Evolutionary conservation across 2,329 filamentous ascomycete genomes (phyloP).

Genomic region (Colletotrichum sp.): DNA sequence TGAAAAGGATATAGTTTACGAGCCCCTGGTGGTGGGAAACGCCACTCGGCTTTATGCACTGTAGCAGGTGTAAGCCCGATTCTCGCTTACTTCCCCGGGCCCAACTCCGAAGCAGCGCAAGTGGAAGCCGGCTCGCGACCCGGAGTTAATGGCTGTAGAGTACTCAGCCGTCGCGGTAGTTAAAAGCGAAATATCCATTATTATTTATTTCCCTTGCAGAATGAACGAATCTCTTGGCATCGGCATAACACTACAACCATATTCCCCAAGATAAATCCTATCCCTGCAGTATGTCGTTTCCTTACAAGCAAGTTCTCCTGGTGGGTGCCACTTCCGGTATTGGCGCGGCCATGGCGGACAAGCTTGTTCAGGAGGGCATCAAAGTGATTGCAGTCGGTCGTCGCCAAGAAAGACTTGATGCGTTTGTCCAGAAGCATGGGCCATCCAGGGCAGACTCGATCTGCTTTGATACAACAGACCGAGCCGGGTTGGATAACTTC

Average conservation of each 20-base stretch:
- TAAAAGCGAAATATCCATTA: neutral
- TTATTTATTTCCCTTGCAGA: neutral
- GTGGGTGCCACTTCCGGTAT: conserved; percentile 39
- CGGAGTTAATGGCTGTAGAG: neutral
- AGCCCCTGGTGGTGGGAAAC: neutral
- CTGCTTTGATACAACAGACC: neutral
- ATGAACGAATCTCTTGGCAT: neutral
- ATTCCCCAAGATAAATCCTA: neutral
- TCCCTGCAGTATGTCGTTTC: conserved; percentile 49
- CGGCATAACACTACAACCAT: neutral
- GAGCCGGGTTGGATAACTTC: neutral
- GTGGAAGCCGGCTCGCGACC: neutral
- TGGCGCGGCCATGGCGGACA: conserved; percentile 33
- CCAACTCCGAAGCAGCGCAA: neutral
- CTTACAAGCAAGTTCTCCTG: conserved; percentile 59
- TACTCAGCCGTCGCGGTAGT: neutral
- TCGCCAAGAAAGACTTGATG: conserved; percentile 52
- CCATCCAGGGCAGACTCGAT: conserved; percentile 34
- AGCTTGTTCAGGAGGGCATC: conserved; percentile 44
- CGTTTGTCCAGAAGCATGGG: conserved; percentile 49
- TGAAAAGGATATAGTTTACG: neutral
- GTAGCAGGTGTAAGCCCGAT: neutral
- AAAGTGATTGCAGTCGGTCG: conserved; percentile 55
- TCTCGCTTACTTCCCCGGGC: neutral
- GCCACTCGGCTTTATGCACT: neutral